These are phyloP conservation scores for Echinochloa phyllopogon DNA, from an alignment of 176 grass and related monocot species.

Conservation along the genomic window DNA sequence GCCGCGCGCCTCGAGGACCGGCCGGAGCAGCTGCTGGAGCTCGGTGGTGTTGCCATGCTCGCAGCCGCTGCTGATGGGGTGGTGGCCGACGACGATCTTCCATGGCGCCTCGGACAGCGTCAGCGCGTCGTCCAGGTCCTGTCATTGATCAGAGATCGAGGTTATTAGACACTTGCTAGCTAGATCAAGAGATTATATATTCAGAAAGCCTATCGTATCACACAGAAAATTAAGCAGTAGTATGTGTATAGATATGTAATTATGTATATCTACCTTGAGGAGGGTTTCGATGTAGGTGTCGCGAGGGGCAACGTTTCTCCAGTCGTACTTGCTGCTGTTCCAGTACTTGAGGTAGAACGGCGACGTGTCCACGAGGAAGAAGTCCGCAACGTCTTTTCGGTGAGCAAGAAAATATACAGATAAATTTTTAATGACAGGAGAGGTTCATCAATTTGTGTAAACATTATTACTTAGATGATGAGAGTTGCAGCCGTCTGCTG, in stretches of 20 bases:
- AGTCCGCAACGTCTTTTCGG: slow-evolving; percentile 53
- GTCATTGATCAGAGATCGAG: not conserved
- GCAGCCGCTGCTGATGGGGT: slow-evolving; percentile 84
- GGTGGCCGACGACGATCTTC: slow-evolving; percentile 96
- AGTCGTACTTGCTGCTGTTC: slow-evolving; percentile 78
- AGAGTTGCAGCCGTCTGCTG: not conserved
- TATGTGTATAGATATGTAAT: not conserved
- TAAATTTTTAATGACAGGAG: not conserved
- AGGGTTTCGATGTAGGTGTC: slow-evolving; percentile 67
- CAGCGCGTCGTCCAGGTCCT: slow-evolving; percentile 69
- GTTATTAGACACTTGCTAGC: not conserved
- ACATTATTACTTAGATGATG: not conserved
- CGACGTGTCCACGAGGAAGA: slow-evolving; percentile 82
- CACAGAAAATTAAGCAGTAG: not conserved
- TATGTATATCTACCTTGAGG: slow-evolving; percentile 37
- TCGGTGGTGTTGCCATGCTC: slow-evolving; percentile 90
- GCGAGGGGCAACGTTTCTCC: slow-evolving; percentile 79
- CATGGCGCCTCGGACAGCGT: slow-evolving; percentile 61
- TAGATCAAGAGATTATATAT: not conserved
- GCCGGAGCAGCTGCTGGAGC: slow-evolving; percentile 65
- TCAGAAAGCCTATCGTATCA: not conserved
- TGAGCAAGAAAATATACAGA: no score
- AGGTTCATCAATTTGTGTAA: not conserved
- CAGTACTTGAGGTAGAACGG: slow-evolving; percentile 84
- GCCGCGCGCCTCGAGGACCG: slow-evolving; percentile 58